A percentile compares a stretch with the other conserved stretches of the same genome.
Evolutionary conservation across 2,329 filamentous ascomycete species (phyloP).

Genomic region (Scortechinia acanthostroma): DNA sequence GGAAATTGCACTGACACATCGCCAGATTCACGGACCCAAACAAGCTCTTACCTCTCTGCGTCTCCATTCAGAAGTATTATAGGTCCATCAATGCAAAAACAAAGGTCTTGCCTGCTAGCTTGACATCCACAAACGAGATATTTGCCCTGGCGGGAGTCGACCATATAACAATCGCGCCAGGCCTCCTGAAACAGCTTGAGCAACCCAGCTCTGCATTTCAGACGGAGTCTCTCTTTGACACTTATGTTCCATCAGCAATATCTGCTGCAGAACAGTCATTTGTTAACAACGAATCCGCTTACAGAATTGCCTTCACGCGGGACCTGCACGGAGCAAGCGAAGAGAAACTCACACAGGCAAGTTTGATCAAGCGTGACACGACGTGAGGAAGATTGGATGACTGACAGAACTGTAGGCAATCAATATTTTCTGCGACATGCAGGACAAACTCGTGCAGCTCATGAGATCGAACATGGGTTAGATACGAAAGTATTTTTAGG

Average conservation of each 20-base stretch:
- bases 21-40: not conserved
- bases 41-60: not conserved
- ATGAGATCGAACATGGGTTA: no score
- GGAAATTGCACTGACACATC: not conserved
- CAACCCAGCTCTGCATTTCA: not conserved
- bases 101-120: not conserved
- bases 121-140: not conserved
- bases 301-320: not conserved
- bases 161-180: not conserved
- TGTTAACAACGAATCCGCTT: not conserved
- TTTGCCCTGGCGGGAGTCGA: not conserved
- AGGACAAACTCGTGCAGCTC: not conserved
- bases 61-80: not conserved
- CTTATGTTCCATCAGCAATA: no score
- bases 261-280: not conserved
- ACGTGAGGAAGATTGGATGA: not conserved
- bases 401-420: not conserved
- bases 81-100: not conserved
- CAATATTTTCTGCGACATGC: not conserved
- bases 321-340: not conserved
- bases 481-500: no score
- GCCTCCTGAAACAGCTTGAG: not conserved
- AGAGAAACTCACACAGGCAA: not conserved
- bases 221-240: not conserved
- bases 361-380: not conserved